A percentile compares a stretch with the other conserved stretches of the same genome.
These are phyloP conservation scores for Cryptococcus deneoformans DNA, from an alignment of 1,284 basidiomycete species.

Conservation along the genomic window DNA sequence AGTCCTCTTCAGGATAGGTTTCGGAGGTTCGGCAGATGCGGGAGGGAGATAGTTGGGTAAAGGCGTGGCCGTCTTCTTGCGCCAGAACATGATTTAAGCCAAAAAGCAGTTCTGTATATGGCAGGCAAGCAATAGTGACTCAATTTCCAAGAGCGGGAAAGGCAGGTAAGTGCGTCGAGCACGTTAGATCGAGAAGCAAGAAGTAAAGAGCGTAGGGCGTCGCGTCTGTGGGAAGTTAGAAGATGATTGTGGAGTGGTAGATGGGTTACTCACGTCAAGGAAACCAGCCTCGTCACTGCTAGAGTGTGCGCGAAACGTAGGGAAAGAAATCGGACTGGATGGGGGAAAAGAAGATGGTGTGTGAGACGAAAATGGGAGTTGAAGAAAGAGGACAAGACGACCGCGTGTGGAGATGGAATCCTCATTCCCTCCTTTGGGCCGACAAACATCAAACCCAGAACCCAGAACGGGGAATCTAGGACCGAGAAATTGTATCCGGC, in stretches of 20 bases:
- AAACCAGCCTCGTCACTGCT: neutral
- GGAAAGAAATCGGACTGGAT: neutral
- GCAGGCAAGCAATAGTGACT: no score
- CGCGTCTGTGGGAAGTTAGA: neutral
- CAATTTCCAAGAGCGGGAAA: no score
- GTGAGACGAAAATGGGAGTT: neutral
- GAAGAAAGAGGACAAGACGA: neutral
- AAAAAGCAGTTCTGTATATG: no score
- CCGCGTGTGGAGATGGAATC: neutral
- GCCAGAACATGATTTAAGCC: conserved; percentile 27
- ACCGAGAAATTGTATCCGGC: no score
- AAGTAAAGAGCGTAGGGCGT: neutral
- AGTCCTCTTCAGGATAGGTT: conserved; percentile 29
- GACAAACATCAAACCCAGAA: no score
- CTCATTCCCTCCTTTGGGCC: no score
- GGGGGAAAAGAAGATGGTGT: neutral
- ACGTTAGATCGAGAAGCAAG: neutral
- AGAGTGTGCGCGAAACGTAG: no score
- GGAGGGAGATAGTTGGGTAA: conserved; percentile 5
- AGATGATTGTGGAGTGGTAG: neutral
- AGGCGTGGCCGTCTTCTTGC: conserved; percentile 14
- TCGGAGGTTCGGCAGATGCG: conserved; percentile 19
- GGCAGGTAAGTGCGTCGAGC: neutral
- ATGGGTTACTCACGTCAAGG: neutral
- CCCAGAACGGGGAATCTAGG: no score